Conservation (phyloP, 2,329 filamentous ascomycete species). For the Neofusicoccum sp. region DNA sequence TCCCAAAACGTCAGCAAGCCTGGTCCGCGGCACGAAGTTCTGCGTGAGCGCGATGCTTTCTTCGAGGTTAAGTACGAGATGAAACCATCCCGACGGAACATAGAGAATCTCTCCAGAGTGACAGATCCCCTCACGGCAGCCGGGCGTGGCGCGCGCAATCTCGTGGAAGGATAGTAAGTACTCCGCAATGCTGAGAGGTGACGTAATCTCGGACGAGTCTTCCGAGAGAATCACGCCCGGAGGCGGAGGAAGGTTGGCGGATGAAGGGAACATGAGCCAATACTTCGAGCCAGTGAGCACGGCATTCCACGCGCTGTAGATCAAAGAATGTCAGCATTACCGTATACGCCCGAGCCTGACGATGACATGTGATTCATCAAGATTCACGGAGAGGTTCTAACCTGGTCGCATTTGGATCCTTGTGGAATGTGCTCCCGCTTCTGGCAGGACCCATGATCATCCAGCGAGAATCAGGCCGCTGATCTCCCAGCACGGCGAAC, state of each 20-base stretch:
- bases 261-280: slow-evolving; percentile 97
- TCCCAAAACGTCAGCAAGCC: slow-evolving; percentile 72
- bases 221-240: slow-evolving; percentile 88
- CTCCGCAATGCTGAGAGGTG: slow-evolving; percentile 92
- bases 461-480: slow-evolving; percentile 89
- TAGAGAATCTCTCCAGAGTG: slow-evolving; percentile 82
- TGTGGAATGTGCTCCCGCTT: slow-evolving; percentile 94
- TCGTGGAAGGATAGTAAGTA: slow-evolving; percentile 90
- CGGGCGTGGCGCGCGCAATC: slow-evolving; percentile 73
- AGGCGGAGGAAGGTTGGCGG: slow-evolving; percentile 63
- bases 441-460: slow-evolving; percentile 85
- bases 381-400: not conserved
- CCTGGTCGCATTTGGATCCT: slow-evolving; percentile 67
- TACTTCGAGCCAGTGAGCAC: slow-evolving; percentile 90
- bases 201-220: slow-evolving; percentile 91
- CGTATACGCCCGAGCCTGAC: slow-evolving; percentile 32
- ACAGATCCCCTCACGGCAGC: slow-evolving; percentile 86
- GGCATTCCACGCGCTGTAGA: slow-evolving; percentile 82
- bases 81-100: slow-evolving; percentile 95
- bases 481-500: slow-evolving; percentile 74
- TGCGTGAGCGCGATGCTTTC: slow-evolving; percentile 87
- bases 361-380: not conserved
- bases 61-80: slow-evolving; percentile 88
- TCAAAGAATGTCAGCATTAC: slow-evolving; percentile 39
- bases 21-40: slow-evolving; percentile 83